phyloP scores from a whole-genome alignment of 1,284 basidiomycete species.

The Austroboletus olivaceoglutinosus region DNA sequence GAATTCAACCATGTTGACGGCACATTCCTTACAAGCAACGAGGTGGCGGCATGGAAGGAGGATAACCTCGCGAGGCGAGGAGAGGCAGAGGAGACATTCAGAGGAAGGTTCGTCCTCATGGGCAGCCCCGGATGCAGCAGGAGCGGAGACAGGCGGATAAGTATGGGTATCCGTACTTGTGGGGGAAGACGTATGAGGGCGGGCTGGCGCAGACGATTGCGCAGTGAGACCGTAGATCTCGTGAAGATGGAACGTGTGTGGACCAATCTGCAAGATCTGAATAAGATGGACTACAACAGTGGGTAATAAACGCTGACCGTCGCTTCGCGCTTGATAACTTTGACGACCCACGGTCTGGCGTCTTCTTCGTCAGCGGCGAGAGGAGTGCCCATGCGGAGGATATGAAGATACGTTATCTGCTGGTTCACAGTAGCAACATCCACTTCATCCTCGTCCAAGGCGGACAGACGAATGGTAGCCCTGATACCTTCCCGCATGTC shows the following conservation, averaged over 20 bases:
- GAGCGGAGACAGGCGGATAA: constrained; percentile 49
- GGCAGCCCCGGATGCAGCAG: constrained; percentile 23
- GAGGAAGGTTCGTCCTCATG: constrained; percentile 75
- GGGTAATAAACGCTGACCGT: constrained; percentile 44
- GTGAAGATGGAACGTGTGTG: constrained; percentile 87
- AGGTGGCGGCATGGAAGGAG: constrained; percentile 87
- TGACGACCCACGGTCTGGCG: constrained; percentile 76
- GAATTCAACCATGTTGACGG: constrained; percentile 92
- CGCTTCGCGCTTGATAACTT: constrained; percentile 86
- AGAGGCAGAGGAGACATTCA: constrained; percentile 87
- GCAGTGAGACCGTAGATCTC: constrained; percentile 87
- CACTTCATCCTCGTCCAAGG: constrained; percentile 69
- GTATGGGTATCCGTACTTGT: constrained; percentile 42
- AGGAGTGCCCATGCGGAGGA: constrained; percentile 65
- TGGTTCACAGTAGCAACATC: constrained; percentile 69
- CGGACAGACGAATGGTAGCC: constrained; percentile 72
- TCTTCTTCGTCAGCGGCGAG: constrained; percentile 44
- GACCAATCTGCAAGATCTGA: constrained; percentile 61
- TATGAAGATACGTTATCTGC: constrained; percentile 81
- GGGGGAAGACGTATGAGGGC: constrained; percentile 41
- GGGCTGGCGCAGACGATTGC: constrained; percentile 43
- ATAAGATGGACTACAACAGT: constrained; percentile 7
- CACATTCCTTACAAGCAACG: constrained; percentile 89
- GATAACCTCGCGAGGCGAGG: constrained; percentile 83
- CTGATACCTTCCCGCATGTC: constrained; percentile 66